Conservation (phyloP, 2,329 filamentous ascomycete species). For the Fonsecaea pedrosoi region DNA sequence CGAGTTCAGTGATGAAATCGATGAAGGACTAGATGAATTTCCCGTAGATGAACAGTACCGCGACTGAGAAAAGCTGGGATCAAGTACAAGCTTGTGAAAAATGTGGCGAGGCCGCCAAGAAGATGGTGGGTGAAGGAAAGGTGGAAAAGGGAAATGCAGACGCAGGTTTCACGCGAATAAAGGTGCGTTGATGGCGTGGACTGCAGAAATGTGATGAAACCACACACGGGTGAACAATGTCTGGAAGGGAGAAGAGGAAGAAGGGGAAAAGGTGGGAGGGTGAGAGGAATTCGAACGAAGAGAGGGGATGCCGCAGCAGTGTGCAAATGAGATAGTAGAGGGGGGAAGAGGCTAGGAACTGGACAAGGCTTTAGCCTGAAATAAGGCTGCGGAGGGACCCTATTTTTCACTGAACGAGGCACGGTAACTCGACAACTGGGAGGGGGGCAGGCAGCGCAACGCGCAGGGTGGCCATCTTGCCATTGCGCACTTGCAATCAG, state of each 20-base stretch:
- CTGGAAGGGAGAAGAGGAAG: slow-evolving; percentile 10
- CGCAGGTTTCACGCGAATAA: slow-evolving; percentile 10
- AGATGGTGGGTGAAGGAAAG: slow-evolving; percentile 1
- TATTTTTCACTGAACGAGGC: slow-evolving; percentile 16
- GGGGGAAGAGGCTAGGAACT: slow-evolving; percentile 21
- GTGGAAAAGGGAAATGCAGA: slow-evolving; percentile 3
- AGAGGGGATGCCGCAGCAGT: slow-evolving; percentile 23
- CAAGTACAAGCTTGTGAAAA: slow-evolving; percentile 7
- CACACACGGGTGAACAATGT: not conserved
- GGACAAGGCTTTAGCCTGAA: slow-evolving; percentile 38
- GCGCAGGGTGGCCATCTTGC: not conserved
- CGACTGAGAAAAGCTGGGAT: slow-evolving; percentile 8
- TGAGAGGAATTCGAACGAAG: slow-evolving; percentile 24
- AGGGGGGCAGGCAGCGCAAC: not conserved
- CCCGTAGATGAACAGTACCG: slow-evolving; percentile 1
- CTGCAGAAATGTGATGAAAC: not conserved
- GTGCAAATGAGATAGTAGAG: slow-evolving; percentile 21
- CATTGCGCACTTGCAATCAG: slow-evolving; percentile 15
- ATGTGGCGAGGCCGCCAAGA: slow-evolving; percentile 15
- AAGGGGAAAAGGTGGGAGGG: slow-evolving; percentile 21
- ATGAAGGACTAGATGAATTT: not conserved
- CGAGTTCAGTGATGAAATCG: not conserved
- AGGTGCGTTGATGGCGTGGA: not conserved
- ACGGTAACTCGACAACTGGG: slow-evolving; percentile 14
- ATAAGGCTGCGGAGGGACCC: slow-evolving; percentile 34